A percentile compares a stretch with the other conserved stretches of the same genome.
Evolutionary conservation across 768 basidiomycete genomes (phyloP).

Genomic region (Suillus occidentalis): DNA sequence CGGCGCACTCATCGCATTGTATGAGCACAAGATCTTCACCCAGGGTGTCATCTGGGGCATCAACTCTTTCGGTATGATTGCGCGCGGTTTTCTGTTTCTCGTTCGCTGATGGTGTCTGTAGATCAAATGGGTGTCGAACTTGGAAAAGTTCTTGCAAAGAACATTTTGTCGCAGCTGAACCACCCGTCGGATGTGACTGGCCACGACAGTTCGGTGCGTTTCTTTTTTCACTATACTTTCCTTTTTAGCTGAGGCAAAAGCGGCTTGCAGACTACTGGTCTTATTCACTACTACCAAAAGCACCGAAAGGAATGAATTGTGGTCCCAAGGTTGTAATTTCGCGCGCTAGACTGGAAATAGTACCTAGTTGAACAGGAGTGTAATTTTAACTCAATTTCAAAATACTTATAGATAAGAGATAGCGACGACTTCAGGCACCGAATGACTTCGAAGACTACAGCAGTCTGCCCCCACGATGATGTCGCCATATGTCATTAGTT

Average conservation of each 20-base stretch:
- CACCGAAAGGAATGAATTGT: slow-evolving; percentile 66
- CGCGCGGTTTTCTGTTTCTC: neutral
- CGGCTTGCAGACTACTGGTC: slow-evolving; percentile 74
- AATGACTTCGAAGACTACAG: neutral
- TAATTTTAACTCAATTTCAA: neutral
- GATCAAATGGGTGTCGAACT: slow-evolving; percentile 99
- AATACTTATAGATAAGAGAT: neutral
- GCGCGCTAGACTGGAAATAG: neutral
- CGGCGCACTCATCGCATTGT: slow-evolving; percentile 85
- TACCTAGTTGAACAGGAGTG: neutral
- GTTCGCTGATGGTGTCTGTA: slow-evolving; percentile 27
- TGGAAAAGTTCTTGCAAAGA: slow-evolving; percentile 96
- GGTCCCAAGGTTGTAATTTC: neutral
- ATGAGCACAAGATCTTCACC: slow-evolving; percentile 99
- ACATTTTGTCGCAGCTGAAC: slow-evolving; percentile 87
- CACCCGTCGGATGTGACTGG: slow-evolving; percentile 75
- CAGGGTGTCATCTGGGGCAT: slow-evolving; percentile 98
- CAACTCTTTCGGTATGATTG: slow-evolving; percentile 84
- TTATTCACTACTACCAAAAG: slow-evolving; percentile 97
- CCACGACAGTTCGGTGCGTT: slow-evolving; percentile 79
- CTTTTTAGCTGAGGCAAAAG: slow-evolving; percentile 10
- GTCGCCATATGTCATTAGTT: neutral
- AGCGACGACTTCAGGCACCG: too few relatives aligned
- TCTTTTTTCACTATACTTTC: neutral
- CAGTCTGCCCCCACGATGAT: neutral